A percentile compares a stretch with the other conserved stretches of the same genome.
Evolutionary conservation across 2,329 filamentous ascomycete genomes (phyloP).

Genomic region (Phoma sp.): DNA sequence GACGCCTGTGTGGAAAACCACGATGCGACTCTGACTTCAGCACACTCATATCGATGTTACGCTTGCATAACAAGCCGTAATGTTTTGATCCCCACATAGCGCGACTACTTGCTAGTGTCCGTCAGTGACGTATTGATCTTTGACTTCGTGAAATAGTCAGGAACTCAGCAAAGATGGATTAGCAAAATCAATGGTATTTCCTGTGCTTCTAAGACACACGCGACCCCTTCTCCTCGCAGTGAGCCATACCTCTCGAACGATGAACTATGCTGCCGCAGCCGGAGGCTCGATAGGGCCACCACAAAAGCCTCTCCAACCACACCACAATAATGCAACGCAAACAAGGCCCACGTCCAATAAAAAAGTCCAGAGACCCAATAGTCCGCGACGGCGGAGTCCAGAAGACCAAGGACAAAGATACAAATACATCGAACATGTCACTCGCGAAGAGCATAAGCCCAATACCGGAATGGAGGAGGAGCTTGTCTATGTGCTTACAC

Average conservation of each 20-base stretch:
- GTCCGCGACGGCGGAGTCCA: conserved; percentile 9
- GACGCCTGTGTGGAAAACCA: background rate
- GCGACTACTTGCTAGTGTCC: conserved; percentile 23
- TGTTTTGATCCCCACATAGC: conserved; percentile 22
- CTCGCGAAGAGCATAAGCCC: conserved; percentile 35
- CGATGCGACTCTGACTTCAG: background rate
- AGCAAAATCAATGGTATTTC: conserved; percentile 9
- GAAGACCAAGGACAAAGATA: conserved; percentile 19
- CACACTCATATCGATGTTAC: background rate
- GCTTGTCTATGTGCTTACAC: conserved; percentile 53
- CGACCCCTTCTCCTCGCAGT: background rate
- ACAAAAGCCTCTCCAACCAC: background rate
- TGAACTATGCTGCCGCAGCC: conserved; percentile 32
- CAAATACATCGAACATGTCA: conserved; percentile 3
- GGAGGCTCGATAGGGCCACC: conserved; percentile 14
- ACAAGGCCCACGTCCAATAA: conserved; percentile 2
- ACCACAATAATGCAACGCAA: background rate
- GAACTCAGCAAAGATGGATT: background rate
- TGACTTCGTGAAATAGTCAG: conserved; percentile 5
- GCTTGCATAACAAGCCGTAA: conserved; percentile 2
- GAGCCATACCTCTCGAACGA: conserved; percentile 17
- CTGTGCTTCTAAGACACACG: background rate
- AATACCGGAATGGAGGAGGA: conserved; percentile 43
- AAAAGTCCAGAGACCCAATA: background rate
- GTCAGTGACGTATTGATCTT: conserved; percentile 31